Base-by-base conservation (phyloP, 306 rosid genomes). In the Cicer yamashitae region DNA sequence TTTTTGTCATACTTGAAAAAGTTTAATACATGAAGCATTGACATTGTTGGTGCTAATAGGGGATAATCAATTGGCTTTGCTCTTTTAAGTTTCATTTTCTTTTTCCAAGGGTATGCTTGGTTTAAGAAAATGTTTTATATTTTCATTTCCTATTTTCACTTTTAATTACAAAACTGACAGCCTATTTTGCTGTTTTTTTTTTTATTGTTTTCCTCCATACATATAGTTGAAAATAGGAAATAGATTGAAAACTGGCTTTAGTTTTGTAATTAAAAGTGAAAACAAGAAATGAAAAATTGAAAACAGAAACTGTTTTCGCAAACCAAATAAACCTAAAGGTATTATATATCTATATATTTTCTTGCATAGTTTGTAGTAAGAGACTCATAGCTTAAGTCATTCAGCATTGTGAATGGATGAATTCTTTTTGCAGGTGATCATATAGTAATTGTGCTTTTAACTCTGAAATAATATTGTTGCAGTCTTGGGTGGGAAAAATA, bases 401-500 rank as follows among this genome's bases (percentile, higher is more conserved):
- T 74, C 59, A 48, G 54, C 15, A 41, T 54, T 44, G 47, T 77
- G 74, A 74, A 61, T 76, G 75, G 60, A 25, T 63, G 39, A 52
- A 63, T 54, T 80, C 70, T 71, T 79, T 66, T 62, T 66, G 43
- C 51, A 68, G 50, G 43, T 64, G 53, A 66, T 43, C 74, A 58
- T 44, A 34, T 50, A 59, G 52, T 67, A 46, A 18, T 65, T 68
- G 46, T 79, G 81, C 74, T 70, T 72, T 52, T 65, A 38, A 48
- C 57, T 40, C 47, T 60, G 43, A 40, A 50, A 58, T 63, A 73
- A 47, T 77, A 52, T 84, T 75, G 79, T 63, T 85, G 87, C 90
- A 94, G 99, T 85, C 92, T 77, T 90, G 85, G 89, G 87, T 92
- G 78, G 96, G 93, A 64, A 92, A 83, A 69, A 45, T 82, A 76